phyloP scores from a whole-genome alignment of 257 asterid genomes.

The Salvia hispanica region DNA sequence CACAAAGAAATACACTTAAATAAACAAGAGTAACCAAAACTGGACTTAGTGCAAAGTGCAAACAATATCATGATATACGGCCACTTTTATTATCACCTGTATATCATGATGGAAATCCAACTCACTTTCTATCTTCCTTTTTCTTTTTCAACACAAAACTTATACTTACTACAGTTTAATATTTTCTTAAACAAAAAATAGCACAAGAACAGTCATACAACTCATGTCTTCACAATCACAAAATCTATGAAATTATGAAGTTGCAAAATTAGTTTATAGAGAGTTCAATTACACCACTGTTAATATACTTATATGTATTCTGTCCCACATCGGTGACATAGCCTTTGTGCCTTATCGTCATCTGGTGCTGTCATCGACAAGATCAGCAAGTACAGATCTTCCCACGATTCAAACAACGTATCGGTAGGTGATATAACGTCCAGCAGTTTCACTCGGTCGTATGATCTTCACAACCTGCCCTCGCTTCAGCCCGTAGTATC shows the following conservation, averaged over 20 bases:
- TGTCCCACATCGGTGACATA: too few relatives aligned
- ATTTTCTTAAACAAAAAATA: not conserved
- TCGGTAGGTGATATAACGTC: constrained; percentile 77
- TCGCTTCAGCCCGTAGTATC: constrained; percentile 76
- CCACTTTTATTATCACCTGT: constrained; percentile 31
- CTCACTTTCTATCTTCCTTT: constrained; percentile 27
- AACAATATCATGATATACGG: constrained; percentile 25
- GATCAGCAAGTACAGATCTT: not conserved
- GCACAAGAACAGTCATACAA: not conserved
- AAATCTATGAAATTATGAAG: not conserved
- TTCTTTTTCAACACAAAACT: not conserved
- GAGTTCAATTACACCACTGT: not conserved
- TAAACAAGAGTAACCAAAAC: constrained; percentile 17
- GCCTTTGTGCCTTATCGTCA: constrained; percentile 16
- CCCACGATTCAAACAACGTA: constrained; percentile 55
- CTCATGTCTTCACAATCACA: constrained; percentile 18
- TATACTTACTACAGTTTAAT: too few relatives aligned
- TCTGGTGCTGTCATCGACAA: not conserved
- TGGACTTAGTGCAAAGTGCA: constrained; percentile 33
- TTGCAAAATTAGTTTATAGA: not conserved
- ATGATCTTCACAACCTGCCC: constrained; percentile 77
- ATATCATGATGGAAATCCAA: constrained; percentile 41
- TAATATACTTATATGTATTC: too few relatives aligned
- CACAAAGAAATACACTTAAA: constrained; percentile 3
- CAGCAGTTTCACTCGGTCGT: constrained; percentile 92